phyloP scores from a whole-genome alignment of 768 basidiomycete species.

The Tephrocybe sp. region DNA sequence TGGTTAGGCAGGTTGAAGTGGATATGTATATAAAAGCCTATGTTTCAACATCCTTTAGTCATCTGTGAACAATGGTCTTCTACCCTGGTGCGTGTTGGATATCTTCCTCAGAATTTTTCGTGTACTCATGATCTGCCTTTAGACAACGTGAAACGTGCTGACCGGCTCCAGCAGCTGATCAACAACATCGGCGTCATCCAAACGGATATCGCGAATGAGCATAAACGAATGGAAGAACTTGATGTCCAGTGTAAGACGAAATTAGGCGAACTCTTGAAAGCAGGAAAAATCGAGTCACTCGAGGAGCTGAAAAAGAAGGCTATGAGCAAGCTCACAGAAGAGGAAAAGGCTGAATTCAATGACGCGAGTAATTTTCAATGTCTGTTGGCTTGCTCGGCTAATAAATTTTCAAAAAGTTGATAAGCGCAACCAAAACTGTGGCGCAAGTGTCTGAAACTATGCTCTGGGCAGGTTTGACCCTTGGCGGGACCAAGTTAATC shows the following conservation, averaged over 20 bases:
- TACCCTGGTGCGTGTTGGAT: background rate
- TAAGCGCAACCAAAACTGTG: conserved; percentile 2
- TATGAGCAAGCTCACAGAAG: conserved; percentile 9
- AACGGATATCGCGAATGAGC: conserved; percentile 1
- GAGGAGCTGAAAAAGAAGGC: conserved; percentile 3
- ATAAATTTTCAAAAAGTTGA: background rate
- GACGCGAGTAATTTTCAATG: background rate
- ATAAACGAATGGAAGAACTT: conserved; percentile 1
- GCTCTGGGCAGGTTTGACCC: background rate
- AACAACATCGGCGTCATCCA: conserved; percentile 4
- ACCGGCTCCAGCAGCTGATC: conserved; percentile 3
- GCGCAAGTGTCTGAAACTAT: conserved; percentile 2
- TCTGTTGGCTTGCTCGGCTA: background rate
- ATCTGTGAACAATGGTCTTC: background rate
- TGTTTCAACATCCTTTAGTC: no score
- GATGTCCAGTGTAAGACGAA: background rate
- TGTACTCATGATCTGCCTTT: background rate
- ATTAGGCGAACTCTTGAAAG: background rate
- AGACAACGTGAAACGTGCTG: background rate
- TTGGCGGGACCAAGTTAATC: conserved; percentile 2
- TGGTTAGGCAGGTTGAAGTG: no score
- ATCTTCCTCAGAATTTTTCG: no score
- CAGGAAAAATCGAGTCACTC: background rate
- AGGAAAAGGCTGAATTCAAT: conserved; percentile 6
- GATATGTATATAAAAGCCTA: no score